A percentile compares a stretch with the other conserved stretches of the same genome.
phyloP scores from a whole-genome alignment of 495 filamentous ascomycete genomes.

The Letharia columbiana region DNA sequence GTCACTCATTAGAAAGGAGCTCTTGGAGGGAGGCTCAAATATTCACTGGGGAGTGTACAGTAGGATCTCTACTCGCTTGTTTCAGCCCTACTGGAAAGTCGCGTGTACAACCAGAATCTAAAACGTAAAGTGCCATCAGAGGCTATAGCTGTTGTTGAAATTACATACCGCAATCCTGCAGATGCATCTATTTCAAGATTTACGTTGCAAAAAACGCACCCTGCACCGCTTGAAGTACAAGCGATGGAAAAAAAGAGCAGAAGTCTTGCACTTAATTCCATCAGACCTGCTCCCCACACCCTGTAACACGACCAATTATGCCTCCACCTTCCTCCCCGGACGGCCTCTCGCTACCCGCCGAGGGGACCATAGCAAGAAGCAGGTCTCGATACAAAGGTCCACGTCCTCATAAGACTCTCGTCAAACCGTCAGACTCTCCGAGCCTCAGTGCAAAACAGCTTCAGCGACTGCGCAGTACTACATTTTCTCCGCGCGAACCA shows the following conservation, averaged over 20 bases:
- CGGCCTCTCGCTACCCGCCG: background rate
- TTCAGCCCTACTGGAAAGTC: background rate
- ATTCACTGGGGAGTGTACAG: no score
- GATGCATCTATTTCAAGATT: background rate
- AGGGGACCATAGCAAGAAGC: constrained; percentile 18
- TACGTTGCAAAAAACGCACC: background rate
- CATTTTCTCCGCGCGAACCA: background rate
- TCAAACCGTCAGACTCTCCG: background rate
- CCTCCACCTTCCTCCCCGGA: background rate
- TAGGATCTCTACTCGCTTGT: background rate
- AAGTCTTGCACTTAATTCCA: background rate
- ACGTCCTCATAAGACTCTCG: constrained; percentile 2
- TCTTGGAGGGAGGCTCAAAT: no score
- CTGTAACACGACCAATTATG: background rate
- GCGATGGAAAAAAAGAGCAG: background rate
- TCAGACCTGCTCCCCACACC: background rate
- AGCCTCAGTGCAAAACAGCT: constrained; percentile 1
- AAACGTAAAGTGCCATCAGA: background rate
- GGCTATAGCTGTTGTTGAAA: background rate
- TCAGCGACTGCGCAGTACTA: constrained; percentile 2
- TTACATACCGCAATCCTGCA: background rate
- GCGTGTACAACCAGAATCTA: background rate
- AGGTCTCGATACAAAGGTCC: constrained; percentile 24
- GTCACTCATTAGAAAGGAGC: no score
- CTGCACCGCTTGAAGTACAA: background rate